Conservation (phyloP, 768 basidiomycete genomes). For the Chalciporus pseudorubinellus region DNA sequence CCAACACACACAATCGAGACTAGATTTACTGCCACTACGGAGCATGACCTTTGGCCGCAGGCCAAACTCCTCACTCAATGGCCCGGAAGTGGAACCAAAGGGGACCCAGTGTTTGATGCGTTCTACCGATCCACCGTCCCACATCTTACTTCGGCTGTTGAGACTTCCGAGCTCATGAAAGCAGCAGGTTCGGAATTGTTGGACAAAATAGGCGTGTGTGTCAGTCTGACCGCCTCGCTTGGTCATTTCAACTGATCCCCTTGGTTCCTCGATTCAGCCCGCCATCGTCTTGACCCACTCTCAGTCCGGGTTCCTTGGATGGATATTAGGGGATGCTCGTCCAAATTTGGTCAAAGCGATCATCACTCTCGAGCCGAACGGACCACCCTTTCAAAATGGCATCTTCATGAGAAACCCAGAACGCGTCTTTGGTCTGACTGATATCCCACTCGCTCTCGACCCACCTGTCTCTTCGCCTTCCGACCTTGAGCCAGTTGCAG, state of each 20-base stretch:
- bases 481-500: slow-evolving; percentile 33
- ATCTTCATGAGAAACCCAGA: slow-evolving; percentile 37
- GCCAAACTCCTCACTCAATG: slow-evolving; percentile 48
- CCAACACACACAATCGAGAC: slow-evolving; percentile 36
- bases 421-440: slow-evolving; percentile 49
- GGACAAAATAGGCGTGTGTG: slow-evolving; percentile 47
- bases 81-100: slow-evolving; percentile 49
- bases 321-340: slow-evolving; percentile 47
- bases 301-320: slow-evolving; percentile 48
- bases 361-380: slow-evolving; percentile 48
- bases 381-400: slow-evolving; percentile 45
- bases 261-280: slow-evolving; percentile 30
- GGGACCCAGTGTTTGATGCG: slow-evolving; percentile 44
- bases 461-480: slow-evolving; percentile 41
- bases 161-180: slow-evolving; percentile 39
- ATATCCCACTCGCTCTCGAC: slow-evolving; percentile 42
- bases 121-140: slow-evolving; percentile 47
- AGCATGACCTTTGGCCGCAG: slow-evolving; percentile 44
- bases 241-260: slow-evolving; percentile 1
- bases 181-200: slow-evolving; percentile 42
- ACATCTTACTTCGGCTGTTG: slow-evolving; percentile 34
- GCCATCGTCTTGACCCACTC: slow-evolving; percentile 50
- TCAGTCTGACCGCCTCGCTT: neutral
- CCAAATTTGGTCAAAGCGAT: slow-evolving; percentile 46
- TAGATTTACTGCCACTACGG: slow-evolving; percentile 43